phyloP scores from a whole-genome alignment of 108 stramenopile species.

The Pseudonitzschia pungens region DNA sequence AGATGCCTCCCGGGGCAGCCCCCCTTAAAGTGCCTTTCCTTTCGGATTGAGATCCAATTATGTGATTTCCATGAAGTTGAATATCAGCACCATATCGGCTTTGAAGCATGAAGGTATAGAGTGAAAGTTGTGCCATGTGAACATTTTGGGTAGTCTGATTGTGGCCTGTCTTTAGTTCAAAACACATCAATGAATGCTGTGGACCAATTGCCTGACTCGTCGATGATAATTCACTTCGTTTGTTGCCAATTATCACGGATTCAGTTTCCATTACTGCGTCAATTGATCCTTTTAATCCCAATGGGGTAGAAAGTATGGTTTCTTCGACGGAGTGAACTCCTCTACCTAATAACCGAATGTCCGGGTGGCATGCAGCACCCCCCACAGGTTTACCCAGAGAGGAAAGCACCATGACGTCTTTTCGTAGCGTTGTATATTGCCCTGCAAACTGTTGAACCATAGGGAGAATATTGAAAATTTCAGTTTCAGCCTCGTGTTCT shows the following conservation, averaged over 20 bases:
- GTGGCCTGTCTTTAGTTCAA: slow-evolving; percentile 90
- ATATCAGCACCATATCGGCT: slow-evolving; percentile 49
- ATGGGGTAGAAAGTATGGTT: slow-evolving; percentile 61
- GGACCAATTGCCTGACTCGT: not conserved
- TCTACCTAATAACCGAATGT: slow-evolving; percentile 37
- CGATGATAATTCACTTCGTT: not conserved
- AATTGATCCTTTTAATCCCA: slow-evolving; percentile 81
- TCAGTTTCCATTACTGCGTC: slow-evolving; percentile 73
- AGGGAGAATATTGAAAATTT: slow-evolving; percentile 66
- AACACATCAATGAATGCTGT: slow-evolving; percentile 48
- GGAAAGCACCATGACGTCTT: slow-evolving; percentile 1
- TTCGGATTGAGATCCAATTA: not conserved
- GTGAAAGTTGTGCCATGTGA: slow-evolving; percentile 83
- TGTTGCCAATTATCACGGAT: slow-evolving; percentile 22
- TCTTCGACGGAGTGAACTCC: slow-evolving; percentile 68
- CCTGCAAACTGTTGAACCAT: slow-evolving; percentile 63
- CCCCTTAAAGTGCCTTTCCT: not conserved
- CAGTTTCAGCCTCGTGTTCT: slow-evolving; percentile 47
- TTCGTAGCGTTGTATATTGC: slow-evolving; percentile 42
- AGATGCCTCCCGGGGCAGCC: slow-evolving; percentile 60
- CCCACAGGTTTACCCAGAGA: slow-evolving; percentile 18
- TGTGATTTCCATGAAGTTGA: not conserved
- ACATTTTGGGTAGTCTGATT: slow-evolving; percentile 58
- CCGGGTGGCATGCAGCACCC: slow-evolving; percentile 32
- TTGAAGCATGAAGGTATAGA: slow-evolving; percentile 83